A percentile compares a stretch with the other conserved stretches of the same genome.
Conservation (phyloP, 2,329 filamentous ascomycete genomes). For the Verticillium nonalfalfae region DNA sequence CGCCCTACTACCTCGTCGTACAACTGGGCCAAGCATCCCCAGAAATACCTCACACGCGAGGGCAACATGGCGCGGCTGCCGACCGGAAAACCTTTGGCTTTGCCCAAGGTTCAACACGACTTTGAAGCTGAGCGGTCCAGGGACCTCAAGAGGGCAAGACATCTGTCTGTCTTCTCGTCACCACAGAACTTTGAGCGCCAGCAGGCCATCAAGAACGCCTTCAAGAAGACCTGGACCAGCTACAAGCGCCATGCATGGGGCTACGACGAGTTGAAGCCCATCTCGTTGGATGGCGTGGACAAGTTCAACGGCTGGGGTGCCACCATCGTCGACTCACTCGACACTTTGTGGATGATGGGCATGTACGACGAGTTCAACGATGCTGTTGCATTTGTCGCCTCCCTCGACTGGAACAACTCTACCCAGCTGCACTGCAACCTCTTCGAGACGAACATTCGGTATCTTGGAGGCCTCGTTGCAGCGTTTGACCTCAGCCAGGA, state of each 20-base stretch:
- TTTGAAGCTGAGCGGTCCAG: constrained; percentile 6
- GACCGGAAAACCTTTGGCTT: neutral
- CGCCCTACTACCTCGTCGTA: neutral
- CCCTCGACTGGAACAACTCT: constrained; percentile 38
- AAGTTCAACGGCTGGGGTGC: constrained; percentile 42
- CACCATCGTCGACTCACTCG: constrained; percentile 38
- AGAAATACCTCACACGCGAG: constrained; percentile 8
- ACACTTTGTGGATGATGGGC: constrained; percentile 50
- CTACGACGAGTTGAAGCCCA: constrained; percentile 36
- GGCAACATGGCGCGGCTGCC: constrained; percentile 12
- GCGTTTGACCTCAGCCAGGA: constrained; percentile 61
- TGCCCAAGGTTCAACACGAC: constrained; percentile 9
- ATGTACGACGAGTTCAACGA: constrained; percentile 42
- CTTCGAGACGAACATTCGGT: constrained; percentile 67
- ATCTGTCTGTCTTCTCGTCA: neutral
- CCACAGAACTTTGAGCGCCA: neutral
- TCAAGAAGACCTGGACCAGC: constrained; percentile 29
- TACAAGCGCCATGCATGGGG: constrained; percentile 38
- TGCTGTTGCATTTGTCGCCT: constrained; percentile 32
- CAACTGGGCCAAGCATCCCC: neutral
- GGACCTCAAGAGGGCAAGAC: constrained; percentile 18
- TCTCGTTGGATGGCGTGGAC: constrained; percentile 29
- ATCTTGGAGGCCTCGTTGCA: constrained; percentile 62
- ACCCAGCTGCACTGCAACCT: constrained; percentile 35
- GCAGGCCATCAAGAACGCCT: constrained; percentile 14